phyloP scores from a whole-genome alignment of 2,329 filamentous ascomycete genomes.

The Botrytis sinoallii region DNA sequence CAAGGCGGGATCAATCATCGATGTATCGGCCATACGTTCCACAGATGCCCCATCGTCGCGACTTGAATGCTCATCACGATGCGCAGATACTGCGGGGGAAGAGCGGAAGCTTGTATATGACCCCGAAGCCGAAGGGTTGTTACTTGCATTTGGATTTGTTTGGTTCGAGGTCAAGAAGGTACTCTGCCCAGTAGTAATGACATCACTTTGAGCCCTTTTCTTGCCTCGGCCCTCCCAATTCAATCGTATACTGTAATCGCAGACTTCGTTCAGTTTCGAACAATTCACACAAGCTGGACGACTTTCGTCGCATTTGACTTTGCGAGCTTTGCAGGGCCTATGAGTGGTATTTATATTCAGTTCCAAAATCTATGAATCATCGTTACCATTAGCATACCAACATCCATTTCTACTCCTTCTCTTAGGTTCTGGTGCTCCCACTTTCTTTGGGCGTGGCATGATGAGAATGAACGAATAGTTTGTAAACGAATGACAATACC shows the following conservation, averaged over 20 bases:
- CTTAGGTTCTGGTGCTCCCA: constrained; percentile 62
- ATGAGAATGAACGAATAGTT: constrained; percentile 12
- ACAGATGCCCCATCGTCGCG: not conserved
- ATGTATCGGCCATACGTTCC: not conserved
- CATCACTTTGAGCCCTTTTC: constrained; percentile 46
- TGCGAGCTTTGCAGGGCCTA: constrained; percentile 77
- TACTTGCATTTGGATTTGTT: not conserved
- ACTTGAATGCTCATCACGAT: not conserved
- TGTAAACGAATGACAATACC: not conserved
- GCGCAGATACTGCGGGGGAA: not conserved
- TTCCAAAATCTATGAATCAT: constrained; percentile 14
- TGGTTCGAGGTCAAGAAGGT: constrained; percentile 22
- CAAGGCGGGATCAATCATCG: constrained; percentile 28
- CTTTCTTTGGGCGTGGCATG: constrained; percentile 66
- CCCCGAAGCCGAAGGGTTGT: not conserved
- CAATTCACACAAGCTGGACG: constrained; percentile 72
- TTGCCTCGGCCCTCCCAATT: constrained; percentile 76
- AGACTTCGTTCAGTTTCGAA: constrained; percentile 65
- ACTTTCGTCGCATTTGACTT: constrained; percentile 79
- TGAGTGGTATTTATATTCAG: constrained; percentile 7
- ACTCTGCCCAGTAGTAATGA: constrained; percentile 17
- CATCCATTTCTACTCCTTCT: constrained; percentile 65
- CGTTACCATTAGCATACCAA: constrained; percentile 49
- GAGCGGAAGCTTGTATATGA: not conserved
- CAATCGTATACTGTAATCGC: constrained; percentile 77